Conservation (phyloP, 2,329 filamentous ascomycete species). For the Colletotrichum sp. region DNA sequence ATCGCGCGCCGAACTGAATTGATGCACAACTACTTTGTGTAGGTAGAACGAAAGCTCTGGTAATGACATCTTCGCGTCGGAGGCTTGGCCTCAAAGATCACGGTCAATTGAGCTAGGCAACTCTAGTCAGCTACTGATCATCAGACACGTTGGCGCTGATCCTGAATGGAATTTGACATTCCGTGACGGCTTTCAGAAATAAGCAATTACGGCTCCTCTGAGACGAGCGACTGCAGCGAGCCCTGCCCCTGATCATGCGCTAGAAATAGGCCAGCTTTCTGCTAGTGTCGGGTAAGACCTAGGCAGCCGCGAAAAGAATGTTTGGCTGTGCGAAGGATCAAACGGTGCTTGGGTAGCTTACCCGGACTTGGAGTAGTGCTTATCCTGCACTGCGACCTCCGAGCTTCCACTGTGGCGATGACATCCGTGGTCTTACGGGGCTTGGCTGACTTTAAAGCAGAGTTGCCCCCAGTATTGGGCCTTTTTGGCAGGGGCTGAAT, state of each 20-base stretch:
- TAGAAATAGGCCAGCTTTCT: neutral
- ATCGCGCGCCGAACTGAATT: neutral
- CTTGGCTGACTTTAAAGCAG: neutral
- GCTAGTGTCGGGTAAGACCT: neutral
- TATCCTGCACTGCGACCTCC: neutral
- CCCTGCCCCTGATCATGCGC: neutral
- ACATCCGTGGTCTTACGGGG: neutral
- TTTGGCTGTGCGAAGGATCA: neutral
- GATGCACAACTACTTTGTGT: neutral
- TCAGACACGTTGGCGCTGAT: neutral
- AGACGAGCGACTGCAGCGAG: neutral
- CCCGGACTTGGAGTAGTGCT: neutral
- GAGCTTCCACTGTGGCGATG: neutral
- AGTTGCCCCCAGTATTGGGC: neutral
- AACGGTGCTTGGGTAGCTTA: neutral
- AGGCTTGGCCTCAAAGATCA: neutral
- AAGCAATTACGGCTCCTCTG: neutral
- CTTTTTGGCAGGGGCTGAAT: neutral
- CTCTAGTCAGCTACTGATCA: neutral
- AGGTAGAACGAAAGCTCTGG: neutral
- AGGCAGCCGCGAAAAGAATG: neutral
- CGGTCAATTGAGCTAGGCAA: neutral
- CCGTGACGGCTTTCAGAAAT: neutral
- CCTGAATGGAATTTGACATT: neutral
- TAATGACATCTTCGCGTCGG: accelerated